A percentile compares a stretch with the other conserved stretches of the same genome.
phyloP scores from a whole-genome alignment of 2,329 filamentous ascomycete genomes.

The Cladosporium colombiae region DNA sequence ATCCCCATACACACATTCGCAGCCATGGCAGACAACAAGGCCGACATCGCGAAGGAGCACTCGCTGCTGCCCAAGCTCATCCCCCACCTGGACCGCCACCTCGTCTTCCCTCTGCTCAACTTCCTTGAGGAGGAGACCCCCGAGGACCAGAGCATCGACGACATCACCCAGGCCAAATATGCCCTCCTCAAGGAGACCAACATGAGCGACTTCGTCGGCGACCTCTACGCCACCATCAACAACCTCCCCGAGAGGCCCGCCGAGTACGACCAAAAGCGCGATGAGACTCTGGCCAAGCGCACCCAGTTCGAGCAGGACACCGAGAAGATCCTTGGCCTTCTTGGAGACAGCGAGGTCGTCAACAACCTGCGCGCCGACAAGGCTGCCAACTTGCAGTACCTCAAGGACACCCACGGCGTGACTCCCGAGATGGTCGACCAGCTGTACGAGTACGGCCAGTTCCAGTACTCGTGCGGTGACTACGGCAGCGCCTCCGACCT shows the following conservation, averaged over 20 bases:
- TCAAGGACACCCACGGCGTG: conserved; percentile 95
- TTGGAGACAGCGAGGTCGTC: conserved; percentile 87
- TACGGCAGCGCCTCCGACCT: conserved; percentile 88
- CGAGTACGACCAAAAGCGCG: conserved; percentile 85
- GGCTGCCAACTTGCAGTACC: conserved; percentile 95
- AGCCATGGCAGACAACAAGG: conserved; percentile 43
- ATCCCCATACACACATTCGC: conserved; percentile 20
- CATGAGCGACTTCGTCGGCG: conserved; percentile 97
- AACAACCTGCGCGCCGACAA: conserved; percentile 93
- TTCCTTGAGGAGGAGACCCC: conserved; percentile 79
- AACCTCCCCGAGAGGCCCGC: conserved; percentile 73
- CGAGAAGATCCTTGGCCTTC: conserved; percentile 80
- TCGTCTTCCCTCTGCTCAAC: conserved; percentile 95
- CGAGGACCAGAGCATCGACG: conserved; percentile 72
- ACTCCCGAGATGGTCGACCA: conserved; percentile 94
- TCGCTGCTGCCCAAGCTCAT: conserved; percentile 87
- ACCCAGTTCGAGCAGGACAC: conserved; percentile 85
- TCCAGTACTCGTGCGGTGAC: conserved; percentile 96
- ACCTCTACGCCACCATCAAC: conserved; percentile 87
- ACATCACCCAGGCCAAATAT: conserved; percentile 85
- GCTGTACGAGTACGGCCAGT: conserved; percentile 93
- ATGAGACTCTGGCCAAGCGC: conserved; percentile 81
- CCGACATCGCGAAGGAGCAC: conserved; percentile 64
- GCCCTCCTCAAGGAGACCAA: conserved; percentile 95
- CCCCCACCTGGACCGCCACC: conserved; percentile 88